A percentile compares a stretch with the other conserved stretches of the same genome.
Evolutionary conservation across 768 basidiomycete species (phyloP).

Genomic region (Calocera cornea): DNA sequence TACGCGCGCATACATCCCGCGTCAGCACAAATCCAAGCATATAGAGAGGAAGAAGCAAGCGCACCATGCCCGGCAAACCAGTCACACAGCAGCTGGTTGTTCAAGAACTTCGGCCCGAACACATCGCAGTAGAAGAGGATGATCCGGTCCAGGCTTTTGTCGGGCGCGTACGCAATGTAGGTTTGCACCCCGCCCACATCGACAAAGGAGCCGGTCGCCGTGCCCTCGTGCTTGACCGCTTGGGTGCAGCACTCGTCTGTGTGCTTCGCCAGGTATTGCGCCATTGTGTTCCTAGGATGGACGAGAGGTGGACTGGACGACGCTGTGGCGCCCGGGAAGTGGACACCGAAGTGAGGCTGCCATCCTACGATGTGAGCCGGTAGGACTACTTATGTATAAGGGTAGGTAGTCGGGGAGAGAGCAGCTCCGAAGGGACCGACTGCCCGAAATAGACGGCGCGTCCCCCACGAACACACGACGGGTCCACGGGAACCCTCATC

Average conservation of each 20-base stretch:
- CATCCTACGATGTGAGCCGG: no score
- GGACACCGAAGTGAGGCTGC: no score
- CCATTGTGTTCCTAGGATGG: background rate
- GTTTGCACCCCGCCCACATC: slow-evolving; percentile 36
- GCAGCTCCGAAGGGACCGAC: no score
- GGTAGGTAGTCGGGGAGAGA: no score
- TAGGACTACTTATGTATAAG: no score
- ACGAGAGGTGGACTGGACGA: no score
- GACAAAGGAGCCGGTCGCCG: slow-evolving; percentile 31
- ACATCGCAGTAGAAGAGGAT: slow-evolving; percentile 48
- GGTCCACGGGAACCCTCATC: no score
- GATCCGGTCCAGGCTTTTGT: slow-evolving; percentile 29
- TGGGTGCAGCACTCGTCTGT: slow-evolving; percentile 42
- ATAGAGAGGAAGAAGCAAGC: slow-evolving; percentile 1
- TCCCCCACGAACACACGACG: no score
- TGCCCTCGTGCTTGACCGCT: slow-evolving; percentile 40
- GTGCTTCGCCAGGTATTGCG: slow-evolving; percentile 27
- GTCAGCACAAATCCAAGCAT: no score
- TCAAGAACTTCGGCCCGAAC: slow-evolving; percentile 44
- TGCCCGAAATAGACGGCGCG: no score
- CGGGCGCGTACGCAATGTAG: slow-evolving; percentile 39
- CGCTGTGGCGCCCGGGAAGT: no score
- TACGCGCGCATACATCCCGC: slow-evolving; percentile 20
- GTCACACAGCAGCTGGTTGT: slow-evolving; percentile 47
- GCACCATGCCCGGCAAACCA: slow-evolving; percentile 48